phyloP scores from a whole-genome alignment of 2,329 filamentous ascomycete species.

The Massarina eburnea region DNA sequence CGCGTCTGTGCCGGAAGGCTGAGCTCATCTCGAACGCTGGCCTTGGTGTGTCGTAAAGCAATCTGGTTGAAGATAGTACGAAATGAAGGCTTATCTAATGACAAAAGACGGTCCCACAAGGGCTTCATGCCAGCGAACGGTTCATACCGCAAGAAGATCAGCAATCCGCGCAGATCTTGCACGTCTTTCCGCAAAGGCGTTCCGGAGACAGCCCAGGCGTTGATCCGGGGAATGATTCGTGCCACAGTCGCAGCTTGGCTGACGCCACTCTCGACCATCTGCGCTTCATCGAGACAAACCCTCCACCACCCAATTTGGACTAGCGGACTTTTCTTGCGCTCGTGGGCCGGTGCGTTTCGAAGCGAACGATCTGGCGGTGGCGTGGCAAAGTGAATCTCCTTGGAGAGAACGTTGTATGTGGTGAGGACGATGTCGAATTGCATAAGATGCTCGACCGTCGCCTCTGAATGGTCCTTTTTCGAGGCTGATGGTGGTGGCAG shows the following conservation, averaged over 20 bases:
- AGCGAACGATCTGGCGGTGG: conserved; percentile 72
- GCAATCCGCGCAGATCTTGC: conserved; percentile 74
- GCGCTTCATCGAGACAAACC: conserved; percentile 72
- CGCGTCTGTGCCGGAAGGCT: conserved; percentile 79
- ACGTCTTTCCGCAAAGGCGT: conserved; percentile 84
- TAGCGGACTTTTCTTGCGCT: conserved; percentile 71
- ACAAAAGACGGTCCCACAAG: conserved; percentile 71
- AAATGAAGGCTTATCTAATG: conserved; percentile 69
- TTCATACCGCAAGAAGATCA: conserved; percentile 78
- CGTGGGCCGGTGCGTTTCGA: conserved; percentile 64
- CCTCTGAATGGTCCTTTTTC: conserved; percentile 37
- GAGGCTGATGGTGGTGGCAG: conserved; percentile 37
- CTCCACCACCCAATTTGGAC: conserved; percentile 87
- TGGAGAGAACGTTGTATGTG: conserved; percentile 69
- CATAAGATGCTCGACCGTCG: conserved; percentile 51
- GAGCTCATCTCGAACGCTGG: conserved; percentile 75
- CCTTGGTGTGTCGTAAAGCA: conserved; percentile 83
- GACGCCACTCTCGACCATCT: conserved; percentile 91
- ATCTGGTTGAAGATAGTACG: conserved; percentile 69
- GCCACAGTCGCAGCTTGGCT: conserved; percentile 81
- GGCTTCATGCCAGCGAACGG: conserved; percentile 68
- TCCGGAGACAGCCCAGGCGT: conserved; percentile 90
- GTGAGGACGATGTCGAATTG: conserved; percentile 62
- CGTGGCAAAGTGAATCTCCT: conserved; percentile 76
- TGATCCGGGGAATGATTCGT: conserved; percentile 74